Conservation (phyloP, 345 rosid genomes). For the rapeseed (Brassica napus) region DNA sequence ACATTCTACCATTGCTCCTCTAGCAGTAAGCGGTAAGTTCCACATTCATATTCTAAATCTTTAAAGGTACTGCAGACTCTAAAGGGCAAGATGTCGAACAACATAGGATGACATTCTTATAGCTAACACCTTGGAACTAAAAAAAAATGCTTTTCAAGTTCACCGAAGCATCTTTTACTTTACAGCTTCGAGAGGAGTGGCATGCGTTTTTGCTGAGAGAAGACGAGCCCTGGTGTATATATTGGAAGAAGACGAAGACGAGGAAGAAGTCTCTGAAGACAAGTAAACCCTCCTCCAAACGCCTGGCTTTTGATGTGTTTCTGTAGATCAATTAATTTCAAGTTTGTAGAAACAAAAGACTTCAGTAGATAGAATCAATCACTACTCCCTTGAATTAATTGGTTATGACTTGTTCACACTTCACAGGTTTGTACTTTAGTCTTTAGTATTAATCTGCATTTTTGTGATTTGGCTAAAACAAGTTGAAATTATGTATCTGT, state of each 20-base stretch:
- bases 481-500: no score
- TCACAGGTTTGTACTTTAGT: neutral
- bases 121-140: conserved; percentile 2
- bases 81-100: neutral
- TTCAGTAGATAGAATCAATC: neutral
- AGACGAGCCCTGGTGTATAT: conserved; percentile 71
- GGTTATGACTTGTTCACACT: neutral
- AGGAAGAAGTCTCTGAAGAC: conserved; percentile 50
- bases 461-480: neutral
- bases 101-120: neutral
- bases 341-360: neutral
- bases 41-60: neutral
- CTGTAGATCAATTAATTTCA: conserved; percentile 7
- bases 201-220: conserved; percentile 70
- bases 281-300: conserved; percentile 18
- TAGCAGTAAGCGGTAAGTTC: conserved; percentile 82
- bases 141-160: neutral
- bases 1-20: conserved; percentile 59
- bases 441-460: neutral
- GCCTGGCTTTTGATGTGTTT: neutral
- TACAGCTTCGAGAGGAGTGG: conserved; percentile 77
- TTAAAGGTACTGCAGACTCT: no score
- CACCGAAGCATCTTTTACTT: neutral
- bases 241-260: conserved; percentile 78
- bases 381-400: neutral